Percentiles rank a stretch among this genome's conserved stretches.
Evolutionary conservation across 2,329 filamentous ascomycete genomes (phyloP).

Genomic region (Calonectria pseudoreteaudii): DNA sequence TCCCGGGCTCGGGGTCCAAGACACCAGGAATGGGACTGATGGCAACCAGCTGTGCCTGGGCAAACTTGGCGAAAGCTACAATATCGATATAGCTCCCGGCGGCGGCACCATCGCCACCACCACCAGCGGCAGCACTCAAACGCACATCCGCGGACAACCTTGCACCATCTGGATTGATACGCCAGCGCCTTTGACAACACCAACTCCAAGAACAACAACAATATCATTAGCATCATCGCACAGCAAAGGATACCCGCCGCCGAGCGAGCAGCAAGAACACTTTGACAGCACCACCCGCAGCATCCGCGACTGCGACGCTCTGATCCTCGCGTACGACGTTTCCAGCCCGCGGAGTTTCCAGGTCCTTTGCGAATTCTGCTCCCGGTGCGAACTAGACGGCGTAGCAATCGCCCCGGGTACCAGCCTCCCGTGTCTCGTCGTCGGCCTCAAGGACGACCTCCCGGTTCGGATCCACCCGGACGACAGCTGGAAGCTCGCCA

Average conservation of each 20-base stretch:
- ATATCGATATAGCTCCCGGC: not conserved
- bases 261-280: slow-evolving; percentile 19
- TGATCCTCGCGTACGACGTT: slow-evolving; percentile 31
- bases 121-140: slow-evolving; percentile 20
- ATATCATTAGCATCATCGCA: not conserved
- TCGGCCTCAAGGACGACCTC: slow-evolving; percentile 28
- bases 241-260: slow-evolving; percentile 12
- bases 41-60: slow-evolving; percentile 20
- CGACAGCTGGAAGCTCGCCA: slow-evolving; percentile 26
- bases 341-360: slow-evolving; percentile 26
- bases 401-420: slow-evolving; percentile 25
- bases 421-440: slow-evolving; percentile 29
- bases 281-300: slow-evolving; percentile 24
- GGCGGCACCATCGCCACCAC: not conserved
- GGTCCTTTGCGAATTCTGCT: slow-evolving; percentile 31
- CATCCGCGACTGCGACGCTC: slow-evolving; percentile 31
- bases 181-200: slow-evolving; percentile 22
- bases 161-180: slow-evolving; percentile 29
- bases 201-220: not conserved
- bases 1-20: too few species aligned
- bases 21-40: not conserved
- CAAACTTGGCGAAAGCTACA: slow-evolving; percentile 13
- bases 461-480: slow-evolving; percentile 9
- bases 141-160: slow-evolving; percentile 17
- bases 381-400: slow-evolving; percentile 28